Evolutionary conservation across 2,329 filamentous ascomycete species (phyloP).

Genomic region (Fusarium sp.): DNA sequence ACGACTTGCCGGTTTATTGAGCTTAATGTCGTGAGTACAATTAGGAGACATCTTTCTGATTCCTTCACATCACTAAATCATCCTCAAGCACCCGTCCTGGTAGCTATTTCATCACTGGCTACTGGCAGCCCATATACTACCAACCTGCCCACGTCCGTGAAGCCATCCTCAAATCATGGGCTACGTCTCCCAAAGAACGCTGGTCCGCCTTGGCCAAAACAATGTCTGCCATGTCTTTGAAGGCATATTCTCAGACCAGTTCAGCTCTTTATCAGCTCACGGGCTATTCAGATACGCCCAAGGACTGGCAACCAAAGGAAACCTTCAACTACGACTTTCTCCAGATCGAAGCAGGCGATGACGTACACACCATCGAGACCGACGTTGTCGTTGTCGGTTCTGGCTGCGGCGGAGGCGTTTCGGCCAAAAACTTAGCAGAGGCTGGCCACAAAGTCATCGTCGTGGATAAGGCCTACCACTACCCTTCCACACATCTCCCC

Average conservation of each 20-base stretch:
- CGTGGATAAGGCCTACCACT: constrained; percentile 85
- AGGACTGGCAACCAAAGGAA: constrained; percentile 62
- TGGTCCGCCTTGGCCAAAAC: constrained; percentile 69
- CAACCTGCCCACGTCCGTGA: constrained; percentile 72
- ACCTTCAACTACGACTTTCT: constrained; percentile 71
- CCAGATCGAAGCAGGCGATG: constrained; percentile 61
- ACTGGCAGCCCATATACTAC: constrained; percentile 69
- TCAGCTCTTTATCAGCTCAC: constrained; percentile 66
- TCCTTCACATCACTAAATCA: constrained; percentile 2
- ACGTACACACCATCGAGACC: constrained; percentile 73
- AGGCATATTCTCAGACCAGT: constrained; percentile 67
- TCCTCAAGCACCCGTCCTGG: constrained; percentile 69
- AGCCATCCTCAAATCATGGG: constrained; percentile 73
- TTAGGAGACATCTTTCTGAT: neutral
- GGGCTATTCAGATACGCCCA: constrained; percentile 68
- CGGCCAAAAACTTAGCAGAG: constrained; percentile 83
- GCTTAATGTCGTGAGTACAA: constrained; percentile 58
- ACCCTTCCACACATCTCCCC: constrained; percentile 77
- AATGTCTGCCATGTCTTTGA: constrained; percentile 66
- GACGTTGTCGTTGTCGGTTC: constrained; percentile 90
- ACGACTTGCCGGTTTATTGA: constrained; percentile 56
- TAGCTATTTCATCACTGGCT: constrained; percentile 75
- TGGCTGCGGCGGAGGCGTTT: constrained; percentile 86
- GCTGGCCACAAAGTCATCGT: constrained; percentile 82
- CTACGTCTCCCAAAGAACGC: constrained; percentile 65